Evolutionary conservation across 1,284 basidiomycete genomes (phyloP), one percentile per base, ranked within the genome.

Genomic region (Rhodotorula sp.): DNA sequence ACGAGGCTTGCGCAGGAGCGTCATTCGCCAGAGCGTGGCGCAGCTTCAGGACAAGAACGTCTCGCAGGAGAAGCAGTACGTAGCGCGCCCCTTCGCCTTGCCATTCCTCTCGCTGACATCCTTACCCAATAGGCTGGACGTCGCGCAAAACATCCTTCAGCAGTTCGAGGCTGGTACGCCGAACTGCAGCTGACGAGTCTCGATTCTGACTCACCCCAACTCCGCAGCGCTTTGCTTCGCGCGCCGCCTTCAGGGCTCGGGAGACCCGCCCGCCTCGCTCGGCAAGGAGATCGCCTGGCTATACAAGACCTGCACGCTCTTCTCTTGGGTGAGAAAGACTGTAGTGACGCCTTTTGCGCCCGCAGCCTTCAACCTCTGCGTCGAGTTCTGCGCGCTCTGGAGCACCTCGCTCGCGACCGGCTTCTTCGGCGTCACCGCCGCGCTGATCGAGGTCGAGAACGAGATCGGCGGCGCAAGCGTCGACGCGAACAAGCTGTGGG

Each of bases 291-390:
- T 72, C 9, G n/a, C 55, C 27, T 72, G 70, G 70, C 64, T 72
- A 8, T 57, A 67, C 63, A 68, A 66, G 60, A 62, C 63, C 9
- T 55, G 70, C 63, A 0, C n/a, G 61, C 3, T 36, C 15, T 1
- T 1, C 34, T 61, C 1, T 15, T 3, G 32, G 9, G 17, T 10
- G 39, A n/a, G 4, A 44, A 8, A 10, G 19, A 21, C 34, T 25
- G 4, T 36, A 7, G 7, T 17, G 25, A n/a, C 13, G 8, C 10
- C 36, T 15, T 27, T 7, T 9, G 10, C 21, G 36, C 10, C 19
- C n/a, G n/a, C 34, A 68, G 70, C 63, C 22, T 72, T 54, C 70
- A 68, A 66, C 60, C n/a, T 68, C 37, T 64, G 66, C 70, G 50
- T 36, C 7, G 57, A 63, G 22, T 56, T 44, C 53, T 19, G 25